Evolutionary conservation across 495 filamentous ascomycete genomes (phyloP), one percentile per base, ranked within the genome.

Genomic region (Aspergillus baeticus): DNA sequence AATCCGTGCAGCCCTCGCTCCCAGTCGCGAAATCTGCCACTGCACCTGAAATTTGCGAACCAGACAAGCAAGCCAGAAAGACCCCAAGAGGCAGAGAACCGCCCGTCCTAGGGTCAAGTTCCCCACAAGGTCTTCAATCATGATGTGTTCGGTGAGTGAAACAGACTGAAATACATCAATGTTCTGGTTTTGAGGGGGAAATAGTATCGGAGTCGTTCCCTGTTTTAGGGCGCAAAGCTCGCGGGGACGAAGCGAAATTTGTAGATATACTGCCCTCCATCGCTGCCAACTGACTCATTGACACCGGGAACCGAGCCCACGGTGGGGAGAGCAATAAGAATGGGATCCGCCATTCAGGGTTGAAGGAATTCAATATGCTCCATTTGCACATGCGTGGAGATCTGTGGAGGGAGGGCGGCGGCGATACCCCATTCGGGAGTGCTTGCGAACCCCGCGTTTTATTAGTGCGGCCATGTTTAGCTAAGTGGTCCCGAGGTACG

Each of bases 41-140:
- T 65, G 61, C 6, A 67, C 66, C 35, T 70, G 73, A 22, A 73
- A 13, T 38, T 66, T 73, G 36, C 66, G 68, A 22, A 68, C 55
- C 26, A 70, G 38, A 42, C 62, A 65, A 7, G 57, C 54, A 15
- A 65, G 26, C 21, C 68, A 51, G 36, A 75, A 65, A 0, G 64
- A 21, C 2, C 67, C 68, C 1, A 73, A 35, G 13, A 64, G 29
- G 55, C 60, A 68, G 7, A 74, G 38, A 11, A 51, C 41, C 2
- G 66, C 63, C 64, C 57, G 61, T 13, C 55, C 59, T 17, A 64
- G 61, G 29, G 69, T 70, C 47, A 66, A 54, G 31, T 63, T 54
- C 22, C 44, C 31, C 6, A 77, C 41, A 14, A 73, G 17, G 23
- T 67, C 58, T 60, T 75, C 72, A 54, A 77, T 74, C 74, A 77